Percentiles rank a stretch among this genome's conserved stretches.
Evolutionary conservation across 768 basidiomycete genomes (phyloP).

Genomic region (Trametes cingulata): DNA sequence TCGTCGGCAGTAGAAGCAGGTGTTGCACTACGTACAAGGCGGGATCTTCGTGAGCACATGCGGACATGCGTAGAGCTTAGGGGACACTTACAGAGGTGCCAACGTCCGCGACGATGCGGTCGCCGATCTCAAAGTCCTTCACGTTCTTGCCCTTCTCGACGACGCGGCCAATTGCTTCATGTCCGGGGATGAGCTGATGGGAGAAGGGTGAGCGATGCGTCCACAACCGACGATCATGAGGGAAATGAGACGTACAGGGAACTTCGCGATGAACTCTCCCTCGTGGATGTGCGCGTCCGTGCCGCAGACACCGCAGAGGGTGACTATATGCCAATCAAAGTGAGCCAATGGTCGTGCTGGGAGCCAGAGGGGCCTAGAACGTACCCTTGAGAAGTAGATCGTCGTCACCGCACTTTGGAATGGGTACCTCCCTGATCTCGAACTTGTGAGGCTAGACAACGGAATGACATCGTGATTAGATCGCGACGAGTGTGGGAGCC

Average conservation of each 20-base stretch:
- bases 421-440: slow-evolving; percentile 65
- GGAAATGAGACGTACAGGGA: slow-evolving; percentile 49
- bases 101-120: slow-evolving; percentile 85
- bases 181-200: slow-evolving; percentile 66
- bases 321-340: slow-evolving; percentile 19
- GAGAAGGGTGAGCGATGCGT: background rate
- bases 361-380: background rate
- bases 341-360: background rate
- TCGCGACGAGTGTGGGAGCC: background rate
- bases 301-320: slow-evolving; percentile 53
- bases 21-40: slow-evolving; percentile 57
- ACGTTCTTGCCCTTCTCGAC: slow-evolving; percentile 82
- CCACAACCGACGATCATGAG: background rate
- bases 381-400: slow-evolving; percentile 77
- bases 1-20: slow-evolving; percentile 86
- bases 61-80: background rate
- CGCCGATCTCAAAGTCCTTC: slow-evolving; percentile 72
- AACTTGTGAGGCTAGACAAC: slow-evolving; percentile 61
- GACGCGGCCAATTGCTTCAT: slow-evolving; percentile 73
- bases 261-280: slow-evolving; percentile 70
- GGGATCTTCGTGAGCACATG: slow-evolving; percentile 6
- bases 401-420: slow-evolving; percentile 65
- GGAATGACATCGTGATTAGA: slow-evolving; percentile 18
- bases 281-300: slow-evolving; percentile 65
- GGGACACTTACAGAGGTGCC: slow-evolving; percentile 59